phyloP scores from a whole-genome alignment of 139 green algal species.

The Chlorella sp. region DNA sequence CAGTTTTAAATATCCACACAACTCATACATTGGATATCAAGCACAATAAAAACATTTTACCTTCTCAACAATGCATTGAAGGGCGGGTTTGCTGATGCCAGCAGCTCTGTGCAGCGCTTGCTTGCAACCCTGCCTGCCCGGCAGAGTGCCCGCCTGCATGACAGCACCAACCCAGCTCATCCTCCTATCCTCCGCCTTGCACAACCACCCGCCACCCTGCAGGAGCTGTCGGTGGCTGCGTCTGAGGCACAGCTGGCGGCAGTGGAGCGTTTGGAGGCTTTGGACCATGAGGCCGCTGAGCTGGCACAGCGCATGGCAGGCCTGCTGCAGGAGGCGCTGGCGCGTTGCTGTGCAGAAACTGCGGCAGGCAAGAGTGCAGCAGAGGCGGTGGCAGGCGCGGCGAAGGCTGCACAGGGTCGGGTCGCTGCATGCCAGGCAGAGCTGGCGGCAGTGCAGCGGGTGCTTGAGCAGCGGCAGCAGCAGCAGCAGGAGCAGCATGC shows the following conservation, averaged over 20 bases:
- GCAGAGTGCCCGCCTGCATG: not conserved
- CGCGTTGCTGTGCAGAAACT: not conserved
- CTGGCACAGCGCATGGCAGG: conserved; percentile 5
- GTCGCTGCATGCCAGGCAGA: not conserved
- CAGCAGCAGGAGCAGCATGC: not conserved
- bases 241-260: conserved; percentile 1
- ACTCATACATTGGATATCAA: no score
- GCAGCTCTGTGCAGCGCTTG: not conserved
- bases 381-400: not conserved
- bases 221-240: not conserved
- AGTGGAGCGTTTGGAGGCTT: not conserved
- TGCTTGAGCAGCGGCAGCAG: not conserved
- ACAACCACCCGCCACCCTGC: not conserved
- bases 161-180: not conserved
- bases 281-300: not conserved
- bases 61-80: no score
- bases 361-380: not conserved
- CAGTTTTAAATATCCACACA: no score
- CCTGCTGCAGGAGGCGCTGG: not conserved
- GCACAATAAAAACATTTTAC: no score
- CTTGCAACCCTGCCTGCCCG: no score
- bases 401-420: not conserved
- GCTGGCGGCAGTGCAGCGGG: not conserved
- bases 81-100: not conserved
- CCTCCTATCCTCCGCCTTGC: not conserved